Conservation (phyloP, 805 yeast species). For the Myxozyma melibiosi region DNA sequence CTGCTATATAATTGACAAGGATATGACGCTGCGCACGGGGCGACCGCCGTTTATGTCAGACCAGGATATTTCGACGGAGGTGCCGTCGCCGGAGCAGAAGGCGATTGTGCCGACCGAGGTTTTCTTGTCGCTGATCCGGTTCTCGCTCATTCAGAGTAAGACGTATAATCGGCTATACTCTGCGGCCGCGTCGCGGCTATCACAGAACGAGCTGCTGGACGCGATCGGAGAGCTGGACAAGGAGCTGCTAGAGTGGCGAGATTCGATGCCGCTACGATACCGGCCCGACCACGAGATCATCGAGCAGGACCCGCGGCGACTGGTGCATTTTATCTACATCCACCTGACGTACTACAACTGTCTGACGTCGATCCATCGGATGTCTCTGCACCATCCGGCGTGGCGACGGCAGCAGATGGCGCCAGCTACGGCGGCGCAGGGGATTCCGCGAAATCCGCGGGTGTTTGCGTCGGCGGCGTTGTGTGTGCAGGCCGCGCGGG, state of each 20-base stretch:
- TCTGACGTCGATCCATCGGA: constrained; percentile 31
- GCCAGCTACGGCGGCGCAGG: background rate
- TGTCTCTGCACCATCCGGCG: constrained; percentile 34
- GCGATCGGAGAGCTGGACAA: constrained; percentile 33
- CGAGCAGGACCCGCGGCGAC: constrained; percentile 13
- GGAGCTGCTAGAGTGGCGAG: constrained; percentile 35
- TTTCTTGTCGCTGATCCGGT: constrained; percentile 8
- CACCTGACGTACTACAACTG: constrained; percentile 33
- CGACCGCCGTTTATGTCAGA: constrained; percentile 32
- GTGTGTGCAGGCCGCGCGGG: constrained; percentile 37
- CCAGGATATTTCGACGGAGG: constrained; percentile 18
- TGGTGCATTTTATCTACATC: constrained; percentile 23
- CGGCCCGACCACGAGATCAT: constrained; percentile 35
- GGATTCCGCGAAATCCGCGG: constrained; percentile 31
- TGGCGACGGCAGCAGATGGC: constrained; percentile 12
- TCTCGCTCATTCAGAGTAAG: constrained; percentile 26
- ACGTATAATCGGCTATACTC: constrained; percentile 29
- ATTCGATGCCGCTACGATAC: constrained; percentile 29
- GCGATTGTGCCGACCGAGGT: background rate
- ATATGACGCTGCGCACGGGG: constrained; percentile 28
- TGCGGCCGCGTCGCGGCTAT: constrained; percentile 15
- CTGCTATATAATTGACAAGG: constrained; percentile 32
- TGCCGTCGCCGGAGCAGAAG: background rate
- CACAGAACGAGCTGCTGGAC: constrained; percentile 30
- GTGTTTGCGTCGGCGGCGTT: constrained; percentile 36